Evolutionary conservation across 2,329 filamentous ascomycete species (phyloP), one percentile per base, ranked within the genome.

Genomic region (Aspergillus sp.): DNA sequence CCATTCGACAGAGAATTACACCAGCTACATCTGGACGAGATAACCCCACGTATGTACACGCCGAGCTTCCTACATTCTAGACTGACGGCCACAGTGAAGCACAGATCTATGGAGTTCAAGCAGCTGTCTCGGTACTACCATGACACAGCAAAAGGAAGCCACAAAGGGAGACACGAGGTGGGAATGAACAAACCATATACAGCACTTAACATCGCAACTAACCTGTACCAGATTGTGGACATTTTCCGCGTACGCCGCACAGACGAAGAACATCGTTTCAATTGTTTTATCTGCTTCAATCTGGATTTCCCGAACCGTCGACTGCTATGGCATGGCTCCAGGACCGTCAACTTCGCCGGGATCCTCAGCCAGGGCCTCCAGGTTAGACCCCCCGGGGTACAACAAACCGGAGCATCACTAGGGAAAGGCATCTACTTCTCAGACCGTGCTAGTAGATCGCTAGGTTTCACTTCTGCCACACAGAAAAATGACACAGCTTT

Each of bases 191-290:
- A 30, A 30, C 27, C 27, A 27, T 27, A 27, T 27, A 27, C 24
- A 27, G 2, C 3, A 30, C 9, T 3, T 30, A 11, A 9, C 27
- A 30, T 5, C 19, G 12, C 6, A 27, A 27, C 15, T 20, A 17
- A 47, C 13, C 0, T 5, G 2, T 1, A 1, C 2, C 5, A 54
- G 33, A 17, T 54, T 3, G 12, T 37, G 8, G 46, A 55, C 4
- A 55, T 55, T n/a, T 55, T 55, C 19, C 53, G 45, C 8, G 50
- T 55, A 17, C 15, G 17, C 11, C 45, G 53, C 9, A 4, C 5
- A 0, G 45, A 46, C 1, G 53, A 55, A 17, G 37, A 33, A 5
- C 3, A 17, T 9, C 45, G 46, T 0, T 50, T 50, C 9, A 50
- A 42, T 4, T n/a, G n/a, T n/a, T n/a, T n/a, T n/a, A n/a, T n/a